Evolutionary conservation across 768 basidiomycete genomes (phyloP).

Genomic region (Kwoniella europaea): DNA sequence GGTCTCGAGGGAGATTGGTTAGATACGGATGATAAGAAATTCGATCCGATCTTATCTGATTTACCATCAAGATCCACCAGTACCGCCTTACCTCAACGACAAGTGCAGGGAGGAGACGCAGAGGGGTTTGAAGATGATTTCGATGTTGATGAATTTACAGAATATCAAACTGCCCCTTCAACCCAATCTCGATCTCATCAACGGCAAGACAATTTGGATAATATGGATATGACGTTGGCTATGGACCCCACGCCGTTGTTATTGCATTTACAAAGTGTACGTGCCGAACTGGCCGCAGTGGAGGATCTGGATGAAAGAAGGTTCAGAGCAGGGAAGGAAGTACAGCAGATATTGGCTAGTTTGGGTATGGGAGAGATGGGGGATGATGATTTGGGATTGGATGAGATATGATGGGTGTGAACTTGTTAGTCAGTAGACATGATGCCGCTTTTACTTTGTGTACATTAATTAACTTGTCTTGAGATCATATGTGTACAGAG

Average conservation of each 20-base stretch:
- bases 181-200: too few species aligned
- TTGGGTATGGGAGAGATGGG: constrained; percentile 32
- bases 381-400: constrained; percentile 16
- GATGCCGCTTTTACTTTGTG: too few species aligned
- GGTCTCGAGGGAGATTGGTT: constrained; percentile 14
- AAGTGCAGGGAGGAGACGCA: background rate
- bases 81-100: background rate
- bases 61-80: background rate
- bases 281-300: constrained; percentile 42
- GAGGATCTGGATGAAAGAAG: constrained; percentile 44
- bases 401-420: background rate
- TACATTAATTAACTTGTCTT: too few species aligned
- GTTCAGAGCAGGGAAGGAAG: constrained; percentile 45
- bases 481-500: too few species aligned
- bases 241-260: constrained; percentile 52
- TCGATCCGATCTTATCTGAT: constrained; percentile 19
- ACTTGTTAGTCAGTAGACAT: too few species aligned
- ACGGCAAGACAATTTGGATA: background rate
- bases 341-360: constrained; percentile 36
- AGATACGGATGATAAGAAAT: constrained; percentile 25
- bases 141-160: constrained; percentile 41
- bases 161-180: constrained; percentile 38
- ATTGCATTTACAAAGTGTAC: constrained; percentile 44
- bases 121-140: constrained; percentile 45
- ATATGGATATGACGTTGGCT: constrained; percentile 12